These are phyloP conservation scores for Scedosporium apiospermum DNA, from an alignment of 2,329 filamentous ascomycete genomes.

Conservation along the genomic window DNA sequence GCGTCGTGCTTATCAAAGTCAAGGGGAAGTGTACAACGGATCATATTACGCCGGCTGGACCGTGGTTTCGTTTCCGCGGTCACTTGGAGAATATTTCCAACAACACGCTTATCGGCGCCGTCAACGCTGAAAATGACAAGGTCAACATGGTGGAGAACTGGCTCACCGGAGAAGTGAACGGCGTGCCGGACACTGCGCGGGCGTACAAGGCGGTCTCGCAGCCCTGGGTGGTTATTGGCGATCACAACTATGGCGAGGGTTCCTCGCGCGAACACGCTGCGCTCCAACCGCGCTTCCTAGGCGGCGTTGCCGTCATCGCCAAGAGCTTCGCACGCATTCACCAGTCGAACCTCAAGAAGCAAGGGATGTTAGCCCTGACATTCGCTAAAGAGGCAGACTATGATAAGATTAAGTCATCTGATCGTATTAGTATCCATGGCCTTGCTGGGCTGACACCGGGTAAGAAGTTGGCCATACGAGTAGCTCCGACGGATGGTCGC, in stretches of 20 bases:
- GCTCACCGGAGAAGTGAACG: conserved; percentile 72
- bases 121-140: conserved; percentile 91
- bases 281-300: conserved; percentile 93
- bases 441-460: conserved; percentile 85
- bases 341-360: conserved; percentile 99
- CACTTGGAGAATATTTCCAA: conserved; percentile 99
- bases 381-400: conserved; percentile 94
- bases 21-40: conserved; percentile 95
- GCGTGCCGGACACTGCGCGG: conserved; percentile 87
- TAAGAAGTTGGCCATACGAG: conserved; percentile 82
- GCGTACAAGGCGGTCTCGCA: conserved; percentile 98
- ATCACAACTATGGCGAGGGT: conserved; percentile 99
- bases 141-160: conserved; percentile 96
- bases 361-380: conserved; percentile 98
- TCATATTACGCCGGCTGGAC: conserved; percentile 94
- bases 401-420: conserved; percentile 88
- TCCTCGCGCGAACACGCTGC: conserved; percentile 97
- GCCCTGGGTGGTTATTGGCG: conserved; percentile 94
- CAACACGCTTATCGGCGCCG: conserved; percentile 98
- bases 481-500: conserved; percentile 78
- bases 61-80: conserved; percentile 97
- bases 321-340: conserved; percentile 97
- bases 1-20: conserved; percentile 93
- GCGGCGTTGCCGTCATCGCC: conserved; percentile 93
- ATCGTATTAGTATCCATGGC: conserved; percentile 63